Evolutionary conservation across 2,329 filamentous ascomycete species (phyloP).

Genomic region (Phaeosphaeriaceae sp.): DNA sequence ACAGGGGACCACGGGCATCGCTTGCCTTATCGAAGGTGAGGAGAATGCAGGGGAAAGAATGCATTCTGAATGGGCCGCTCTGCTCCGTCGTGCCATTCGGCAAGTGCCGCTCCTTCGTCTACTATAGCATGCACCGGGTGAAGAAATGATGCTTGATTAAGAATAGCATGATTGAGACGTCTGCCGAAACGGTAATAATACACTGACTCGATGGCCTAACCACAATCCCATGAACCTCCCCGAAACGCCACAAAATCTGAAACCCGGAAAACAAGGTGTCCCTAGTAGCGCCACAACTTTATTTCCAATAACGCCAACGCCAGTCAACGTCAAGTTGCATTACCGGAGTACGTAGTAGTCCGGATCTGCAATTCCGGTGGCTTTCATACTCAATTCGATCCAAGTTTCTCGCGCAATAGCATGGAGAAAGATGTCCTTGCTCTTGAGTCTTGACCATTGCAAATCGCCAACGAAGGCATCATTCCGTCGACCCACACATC

Average conservation of each 20-base stretch:
- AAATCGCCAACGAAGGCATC: background rate
- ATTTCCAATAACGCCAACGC: slow-evolving; percentile 2
- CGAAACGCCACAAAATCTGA: slow-evolving; percentile 1
- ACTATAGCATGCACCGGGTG: background rate
- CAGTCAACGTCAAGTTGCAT: background rate
- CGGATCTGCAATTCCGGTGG: background rate
- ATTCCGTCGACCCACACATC: too few species aligned
- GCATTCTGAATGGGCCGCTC: background rate
- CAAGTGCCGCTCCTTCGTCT: background rate
- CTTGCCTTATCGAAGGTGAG: background rate
- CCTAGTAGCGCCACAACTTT: slow-evolving; percentile 5
- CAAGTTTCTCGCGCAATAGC: background rate
- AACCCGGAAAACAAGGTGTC: background rate
- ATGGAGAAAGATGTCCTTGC: background rate
- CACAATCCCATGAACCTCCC: background rate
- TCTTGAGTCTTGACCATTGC: background rate
- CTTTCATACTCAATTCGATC: background rate
- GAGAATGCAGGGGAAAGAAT: background rate
- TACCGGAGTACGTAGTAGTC: background rate
- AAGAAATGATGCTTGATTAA: background rate
- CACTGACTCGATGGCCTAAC: background rate
- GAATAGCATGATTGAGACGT: background rate
- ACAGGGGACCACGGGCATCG: background rate
- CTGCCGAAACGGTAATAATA: background rate
- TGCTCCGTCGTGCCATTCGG: background rate